Conservation (phyloP, 768 basidiomycete genomes). For the Lactarius psammicola region DNA sequence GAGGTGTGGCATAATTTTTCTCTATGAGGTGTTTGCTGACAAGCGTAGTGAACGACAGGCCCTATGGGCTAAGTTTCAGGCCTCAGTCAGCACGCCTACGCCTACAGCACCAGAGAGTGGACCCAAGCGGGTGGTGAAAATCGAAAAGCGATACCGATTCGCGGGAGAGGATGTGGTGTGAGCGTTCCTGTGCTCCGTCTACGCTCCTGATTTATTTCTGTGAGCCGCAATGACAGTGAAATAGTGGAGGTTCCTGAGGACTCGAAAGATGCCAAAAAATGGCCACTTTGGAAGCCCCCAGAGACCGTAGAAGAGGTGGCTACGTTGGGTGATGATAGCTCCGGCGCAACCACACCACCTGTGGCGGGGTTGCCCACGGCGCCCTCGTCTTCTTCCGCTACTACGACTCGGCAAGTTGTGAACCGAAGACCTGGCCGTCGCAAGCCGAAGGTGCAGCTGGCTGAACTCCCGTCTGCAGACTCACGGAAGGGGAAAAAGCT, state of each 20-base stretch:
- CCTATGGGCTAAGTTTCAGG: conserved; percentile 69
- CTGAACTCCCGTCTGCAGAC: conserved; percentile 48
- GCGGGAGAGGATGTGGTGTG: conserved; percentile 77
- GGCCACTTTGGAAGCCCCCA: conserved; percentile 55
- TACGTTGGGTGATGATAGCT: conserved; percentile 11
- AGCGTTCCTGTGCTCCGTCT: conserved; percentile 34
- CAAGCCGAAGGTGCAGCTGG: conserved; percentile 58
- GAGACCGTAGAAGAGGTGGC: conserved; percentile 25
- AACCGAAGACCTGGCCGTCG: conserved; percentile 60
- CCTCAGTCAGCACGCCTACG: conserved; percentile 46
- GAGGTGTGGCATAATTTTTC: conserved; percentile 7
- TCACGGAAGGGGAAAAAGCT: conserved; percentile 68
- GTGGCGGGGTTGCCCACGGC: conserved; percentile 23
- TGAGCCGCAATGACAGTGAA: conserved; percentile 47
- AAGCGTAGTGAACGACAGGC: conserved; percentile 53
- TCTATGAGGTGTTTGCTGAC: conserved; percentile 12
- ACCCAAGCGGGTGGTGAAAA: conserved; percentile 52
- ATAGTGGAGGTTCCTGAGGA: conserved; percentile 69
- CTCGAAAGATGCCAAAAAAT: conserved; percentile 73
- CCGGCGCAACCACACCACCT: conserved; percentile 15
- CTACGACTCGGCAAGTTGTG: conserved; percentile 16
- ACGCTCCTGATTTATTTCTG: conserved; percentile 9
- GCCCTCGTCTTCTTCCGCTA: conserved; percentile 23
- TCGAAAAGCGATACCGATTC: conserved; percentile 68
- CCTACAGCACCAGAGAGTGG: conserved; percentile 27